Conservation (phyloP, 495 filamentous ascomycete genomes). For the Choiromyces venosus region DNA sequence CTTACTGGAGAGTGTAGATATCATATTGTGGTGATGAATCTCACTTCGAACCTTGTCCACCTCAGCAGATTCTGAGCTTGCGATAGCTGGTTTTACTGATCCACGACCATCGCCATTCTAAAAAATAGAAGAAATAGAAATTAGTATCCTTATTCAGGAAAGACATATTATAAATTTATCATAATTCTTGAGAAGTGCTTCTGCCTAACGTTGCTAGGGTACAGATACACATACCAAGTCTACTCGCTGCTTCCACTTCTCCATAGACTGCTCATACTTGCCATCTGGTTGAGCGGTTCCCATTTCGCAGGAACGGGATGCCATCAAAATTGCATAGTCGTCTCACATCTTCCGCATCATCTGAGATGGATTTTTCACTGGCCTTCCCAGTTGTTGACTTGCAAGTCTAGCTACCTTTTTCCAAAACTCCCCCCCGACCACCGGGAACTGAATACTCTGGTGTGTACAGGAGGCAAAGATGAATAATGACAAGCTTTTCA, state of each 20-base stretch:
- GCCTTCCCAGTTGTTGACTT: background rate
- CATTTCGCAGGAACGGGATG: background rate
- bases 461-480: background rate
- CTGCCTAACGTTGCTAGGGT: background rate
- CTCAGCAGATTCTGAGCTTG: background rate
- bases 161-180: background rate
- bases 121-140: background rate
- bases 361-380: background rate
- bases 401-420: background rate
- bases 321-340: background rate
- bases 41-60: background rate
- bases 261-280: background rate
- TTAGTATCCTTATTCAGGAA: background rate
- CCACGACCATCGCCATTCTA: background rate
- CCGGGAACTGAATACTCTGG: background rate
- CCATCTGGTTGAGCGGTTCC: background rate
- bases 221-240: background rate
- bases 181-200: background rate
- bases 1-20: background rate
- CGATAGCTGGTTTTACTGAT: background rate
- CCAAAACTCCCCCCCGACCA: background rate
- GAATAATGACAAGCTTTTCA: background rate
- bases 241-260: background rate
- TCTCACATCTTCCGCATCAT: background rate
- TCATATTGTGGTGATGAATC: background rate